Evolutionary conservation across 495 filamentous ascomycete species (phyloP).

Genomic region (Penicillium desertorum): DNA sequence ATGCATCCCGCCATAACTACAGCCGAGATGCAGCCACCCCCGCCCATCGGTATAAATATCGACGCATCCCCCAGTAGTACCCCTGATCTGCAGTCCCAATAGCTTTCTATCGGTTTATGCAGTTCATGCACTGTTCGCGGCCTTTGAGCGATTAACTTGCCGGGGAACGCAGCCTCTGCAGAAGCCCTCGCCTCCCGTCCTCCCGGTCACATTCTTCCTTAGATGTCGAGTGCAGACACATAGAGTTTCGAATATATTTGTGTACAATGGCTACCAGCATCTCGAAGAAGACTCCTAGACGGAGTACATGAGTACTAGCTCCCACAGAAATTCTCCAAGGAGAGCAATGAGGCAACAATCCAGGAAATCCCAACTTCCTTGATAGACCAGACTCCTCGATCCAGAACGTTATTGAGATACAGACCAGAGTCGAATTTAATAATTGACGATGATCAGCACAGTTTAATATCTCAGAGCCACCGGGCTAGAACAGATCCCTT

Average conservation of each 20-base stretch:
- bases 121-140: slow-evolving; percentile 8
- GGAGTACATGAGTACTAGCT: neutral
- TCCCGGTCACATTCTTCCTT: slow-evolving; percentile 22
- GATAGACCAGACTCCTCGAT: neutral
- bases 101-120: neutral
- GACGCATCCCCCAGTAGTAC: slow-evolving; percentile 12
- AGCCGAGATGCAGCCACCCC: slow-evolving; percentile 14
- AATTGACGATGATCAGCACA: neutral
- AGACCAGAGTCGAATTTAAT: neutral
- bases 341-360: neutral
- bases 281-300: neutral
- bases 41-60: slow-evolving; percentile 22
- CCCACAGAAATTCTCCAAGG: neutral
- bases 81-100: slow-evolving; percentile 26
- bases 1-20: slow-evolving; percentile 26
- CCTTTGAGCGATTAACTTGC: slow-evolving; percentile 1
- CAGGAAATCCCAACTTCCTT: neutral
- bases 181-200: slow-evolving; percentile 13
- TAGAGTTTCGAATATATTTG: neutral
- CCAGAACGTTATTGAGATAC: neutral
- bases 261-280: neutral
- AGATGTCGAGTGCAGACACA: neutral
- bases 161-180: slow-evolving; percentile 9
- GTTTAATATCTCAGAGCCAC: neutral
- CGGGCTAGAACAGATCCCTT: slow-evolving; percentile 1